Evolutionary conservation across 2,329 filamentous ascomycete species (phyloP).

Genomic region (Aureobasidium pullulans): DNA sequence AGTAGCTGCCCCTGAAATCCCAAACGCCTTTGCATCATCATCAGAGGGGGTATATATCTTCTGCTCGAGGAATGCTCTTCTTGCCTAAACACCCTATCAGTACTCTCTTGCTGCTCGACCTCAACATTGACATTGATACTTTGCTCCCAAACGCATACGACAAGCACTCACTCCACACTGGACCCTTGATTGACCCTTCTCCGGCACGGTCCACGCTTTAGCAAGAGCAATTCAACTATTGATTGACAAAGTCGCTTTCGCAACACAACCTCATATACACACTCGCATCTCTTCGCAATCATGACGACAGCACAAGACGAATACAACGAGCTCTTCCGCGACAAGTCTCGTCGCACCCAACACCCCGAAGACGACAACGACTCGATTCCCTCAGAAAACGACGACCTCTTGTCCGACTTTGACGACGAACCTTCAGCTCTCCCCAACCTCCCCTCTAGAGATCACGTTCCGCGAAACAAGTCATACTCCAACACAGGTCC

Average conservation of each 20-base stretch:
- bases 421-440: constrained; percentile 22
- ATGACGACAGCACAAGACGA: constrained; percentile 38
- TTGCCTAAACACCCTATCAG: not conserved
- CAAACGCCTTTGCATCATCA: constrained; percentile 7
- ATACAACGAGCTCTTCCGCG: constrained; percentile 44
- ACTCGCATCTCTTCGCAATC: not conserved
- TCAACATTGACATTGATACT: not conserved
- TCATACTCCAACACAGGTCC: constrained; percentile 63
- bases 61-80: not conserved
- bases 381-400: constrained; percentile 23
- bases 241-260: not conserved
- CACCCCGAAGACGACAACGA: constrained; percentile 48
- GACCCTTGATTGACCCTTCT: not conserved
- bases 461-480: constrained; percentile 5
- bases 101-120: not conserved
- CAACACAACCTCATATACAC: not conserved
- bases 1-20: constrained; percentile 6
- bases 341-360: constrained; percentile 35
- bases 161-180: not conserved
- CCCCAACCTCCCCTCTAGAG: constrained; percentile 35
- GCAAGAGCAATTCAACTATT: not conserved
- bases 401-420: constrained; percentile 39
- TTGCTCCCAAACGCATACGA: not conserved
- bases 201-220: constrained; percentile 1
- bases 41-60: constrained; percentile 4